Evolutionary conservation across 345 rosid genomes (phyloP), one percentile per base, ranked within the genome.

Genomic region (Syzygium jambos): DNA sequence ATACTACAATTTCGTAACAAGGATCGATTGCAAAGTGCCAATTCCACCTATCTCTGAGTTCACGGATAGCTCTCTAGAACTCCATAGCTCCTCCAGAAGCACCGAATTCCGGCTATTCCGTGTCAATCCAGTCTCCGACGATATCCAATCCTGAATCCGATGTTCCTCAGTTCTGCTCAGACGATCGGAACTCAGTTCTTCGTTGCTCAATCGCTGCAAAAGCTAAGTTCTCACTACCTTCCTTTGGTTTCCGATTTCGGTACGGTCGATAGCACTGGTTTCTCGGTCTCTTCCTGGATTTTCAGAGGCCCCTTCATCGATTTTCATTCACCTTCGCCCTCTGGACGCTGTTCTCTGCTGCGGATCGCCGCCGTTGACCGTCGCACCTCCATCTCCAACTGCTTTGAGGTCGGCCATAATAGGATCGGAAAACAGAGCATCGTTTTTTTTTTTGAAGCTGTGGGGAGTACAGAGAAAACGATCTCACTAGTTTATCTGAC

Each of bases 361-460:
- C 29, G 3, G 14, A 23, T 57, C 29, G 14, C 10, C 29, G 14
- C 9, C 34, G 8, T 61, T 61, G 68, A 61, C 17, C 0, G 2
- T 61, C 17, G 17, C 9, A 0, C 34, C 4, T 3, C 2, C 34
- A 61, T n/a, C 73, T 1, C 19, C 19, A 1, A n/a, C 2, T 61
- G 63, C 63, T 57, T 25, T 57, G 2, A 57, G 63, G n/a, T 57
- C 13, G 6, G n/a, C 6, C 63, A 11, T 25, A 6, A 57, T 2
- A 25, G 29, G 63, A 25, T 0, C 29, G 14, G 6, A 57, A 57
- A 25, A 57, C 29, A 4, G 63, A 25, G 63, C 25, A 57, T 25
- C 14, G 3, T 8, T 55, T 55, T 21, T 54, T 25, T 57, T 57
- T 23, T 57, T 57, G 14, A 57, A 57, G 65, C 65, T 2, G 65